phyloP scores from a whole-genome alignment of 2,329 filamentous ascomycete species.

The Amphichorda felina region DNA sequence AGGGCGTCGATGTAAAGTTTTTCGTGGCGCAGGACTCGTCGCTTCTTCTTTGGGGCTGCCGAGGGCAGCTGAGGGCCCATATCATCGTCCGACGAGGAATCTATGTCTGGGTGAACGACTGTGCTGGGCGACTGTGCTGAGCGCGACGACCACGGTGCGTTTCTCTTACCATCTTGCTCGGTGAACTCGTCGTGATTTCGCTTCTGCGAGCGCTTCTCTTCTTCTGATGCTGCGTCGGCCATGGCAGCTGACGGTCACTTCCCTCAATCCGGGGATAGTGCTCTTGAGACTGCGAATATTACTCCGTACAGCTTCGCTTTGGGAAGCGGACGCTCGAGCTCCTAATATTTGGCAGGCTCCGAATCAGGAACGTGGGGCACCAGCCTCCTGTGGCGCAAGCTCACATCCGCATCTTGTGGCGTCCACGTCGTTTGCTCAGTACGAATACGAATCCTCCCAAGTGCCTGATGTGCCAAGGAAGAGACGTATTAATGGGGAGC shows the following conservation, averaged over 20 bases:
- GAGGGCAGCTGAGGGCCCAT: slow-evolving; percentile 88
- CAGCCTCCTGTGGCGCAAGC: slow-evolving; percentile 1
- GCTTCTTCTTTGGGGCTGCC: slow-evolving; percentile 77
- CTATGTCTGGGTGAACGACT: slow-evolving; percentile 16
- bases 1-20: slow-evolving; percentile 89
- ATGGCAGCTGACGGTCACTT: slow-evolving; percentile 8
- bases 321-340: no score
- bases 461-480: no score
- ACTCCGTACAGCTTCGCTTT: no score
- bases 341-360: no score
- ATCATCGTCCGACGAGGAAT: slow-evolving; percentile 75
- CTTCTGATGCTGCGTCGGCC: slow-evolving; percentile 15
- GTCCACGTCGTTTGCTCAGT: no score
- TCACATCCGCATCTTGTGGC: no score
- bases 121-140: no score
- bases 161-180: slow-evolving; percentile 18
- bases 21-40: slow-evolving; percentile 81
- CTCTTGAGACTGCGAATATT: no score
- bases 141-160: not conserved
- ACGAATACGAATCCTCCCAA: no score
- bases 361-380: not conserved
- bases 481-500: no score
- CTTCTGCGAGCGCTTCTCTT: slow-evolving; percentile 24
- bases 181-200: slow-evolving; percentile 44
- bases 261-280: no score